Evolutionary conservation across 306 rosid genomes (phyloP).

Genomic region (Trifolium repens): DNA sequence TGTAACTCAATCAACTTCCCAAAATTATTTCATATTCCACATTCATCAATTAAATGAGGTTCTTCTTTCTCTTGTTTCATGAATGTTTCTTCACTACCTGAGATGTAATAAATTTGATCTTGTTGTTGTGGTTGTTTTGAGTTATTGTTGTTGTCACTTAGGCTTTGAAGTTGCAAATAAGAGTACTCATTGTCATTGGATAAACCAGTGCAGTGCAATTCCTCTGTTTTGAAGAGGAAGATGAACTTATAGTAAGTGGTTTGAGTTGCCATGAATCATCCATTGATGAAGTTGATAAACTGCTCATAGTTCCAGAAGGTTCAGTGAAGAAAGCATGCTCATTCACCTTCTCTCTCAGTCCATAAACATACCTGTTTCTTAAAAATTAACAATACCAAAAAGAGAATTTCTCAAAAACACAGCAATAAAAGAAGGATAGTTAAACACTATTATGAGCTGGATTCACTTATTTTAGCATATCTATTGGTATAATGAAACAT

Average conservation of each 20-base stretch:
- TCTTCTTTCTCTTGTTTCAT: slow-evolving; percentile 59
- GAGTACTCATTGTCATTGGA: slow-evolving; percentile 58
- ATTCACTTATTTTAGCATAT: too few relatives aligned
- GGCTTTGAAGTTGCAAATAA: slow-evolving; percentile 68
- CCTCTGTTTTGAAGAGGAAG: slow-evolving; percentile 73
- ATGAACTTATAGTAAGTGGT: slow-evolving; percentile 81
- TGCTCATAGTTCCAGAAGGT: slow-evolving; percentile 75
- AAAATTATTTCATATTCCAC: too few relatives aligned
- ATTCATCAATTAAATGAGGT: too few relatives aligned
- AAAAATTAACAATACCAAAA: not conserved
- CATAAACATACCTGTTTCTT: slow-evolving; percentile 70
- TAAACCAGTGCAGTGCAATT: slow-evolving; percentile 60
- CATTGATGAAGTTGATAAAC: slow-evolving; percentile 77
- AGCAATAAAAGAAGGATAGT: not conserved
- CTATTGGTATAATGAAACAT: too few relatives aligned
- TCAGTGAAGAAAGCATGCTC: slow-evolving; percentile 92
- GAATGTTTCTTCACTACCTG: slow-evolving; percentile 41
- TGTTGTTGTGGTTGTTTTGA: slow-evolving; percentile 51
- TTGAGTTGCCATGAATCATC: slow-evolving; percentile 84
- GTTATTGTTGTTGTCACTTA: slow-evolving; percentile 43
- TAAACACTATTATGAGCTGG: not conserved
- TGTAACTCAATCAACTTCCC: too few relatives aligned
- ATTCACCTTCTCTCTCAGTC: slow-evolving; percentile 74
- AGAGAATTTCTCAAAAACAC: not conserved
- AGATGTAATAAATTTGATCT: slow-evolving; percentile 49